Evolutionary conservation across 495 filamentous ascomycete species (phyloP).

Genomic region (Aspergillus sclerotiicarbonarius): DNA sequence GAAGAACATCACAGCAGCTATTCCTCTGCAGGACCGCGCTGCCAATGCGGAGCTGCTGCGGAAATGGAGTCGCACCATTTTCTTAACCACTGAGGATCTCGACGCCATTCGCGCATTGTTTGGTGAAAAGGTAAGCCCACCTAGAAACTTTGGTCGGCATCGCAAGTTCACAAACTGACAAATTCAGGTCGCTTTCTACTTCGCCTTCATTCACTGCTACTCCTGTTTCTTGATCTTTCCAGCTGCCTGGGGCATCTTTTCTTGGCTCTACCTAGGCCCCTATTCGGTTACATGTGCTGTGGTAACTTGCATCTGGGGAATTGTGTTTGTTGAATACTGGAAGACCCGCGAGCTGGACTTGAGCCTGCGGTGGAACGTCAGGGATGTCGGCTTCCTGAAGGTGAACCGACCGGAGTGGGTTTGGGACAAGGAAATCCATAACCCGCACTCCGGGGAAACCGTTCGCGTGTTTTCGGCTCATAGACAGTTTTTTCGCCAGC

Average conservation of each 20-base stretch:
- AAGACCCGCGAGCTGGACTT: slow-evolving; percentile 90
- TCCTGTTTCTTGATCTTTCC: slow-evolving; percentile 81
- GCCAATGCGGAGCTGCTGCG: slow-evolving; percentile 87
- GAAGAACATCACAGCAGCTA: slow-evolving; percentile 81
- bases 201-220: slow-evolving; percentile 91
- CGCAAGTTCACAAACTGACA: neutral
- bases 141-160: neutral
- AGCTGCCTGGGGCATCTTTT: slow-evolving; percentile 69
- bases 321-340: slow-evolving; percentile 94
- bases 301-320: slow-evolving; percentile 75
- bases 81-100: slow-evolving; percentile 70
- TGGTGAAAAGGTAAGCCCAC: slow-evolving; percentile 69
- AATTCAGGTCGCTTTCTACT: slow-evolving; percentile 80
- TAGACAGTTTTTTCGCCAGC: slow-evolving; percentile 73
- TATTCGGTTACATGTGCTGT: slow-evolving; percentile 81
- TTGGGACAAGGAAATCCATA: slow-evolving; percentile 70
- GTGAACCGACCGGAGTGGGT: slow-evolving; percentile 71
- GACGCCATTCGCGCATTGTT: slow-evolving; percentile 78
- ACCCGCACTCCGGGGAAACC: slow-evolving; percentile 80
- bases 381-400: slow-evolving; percentile 78
- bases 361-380: slow-evolving; percentile 86
- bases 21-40: slow-evolving; percentile 80
- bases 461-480: slow-evolving; percentile 70
- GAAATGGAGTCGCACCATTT: slow-evolving; percentile 73
- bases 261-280: slow-evolving; percentile 75